Conservation (phyloP, 176 grass and related monocot genomes). For the Chrysopogon serrulatus region DNA sequence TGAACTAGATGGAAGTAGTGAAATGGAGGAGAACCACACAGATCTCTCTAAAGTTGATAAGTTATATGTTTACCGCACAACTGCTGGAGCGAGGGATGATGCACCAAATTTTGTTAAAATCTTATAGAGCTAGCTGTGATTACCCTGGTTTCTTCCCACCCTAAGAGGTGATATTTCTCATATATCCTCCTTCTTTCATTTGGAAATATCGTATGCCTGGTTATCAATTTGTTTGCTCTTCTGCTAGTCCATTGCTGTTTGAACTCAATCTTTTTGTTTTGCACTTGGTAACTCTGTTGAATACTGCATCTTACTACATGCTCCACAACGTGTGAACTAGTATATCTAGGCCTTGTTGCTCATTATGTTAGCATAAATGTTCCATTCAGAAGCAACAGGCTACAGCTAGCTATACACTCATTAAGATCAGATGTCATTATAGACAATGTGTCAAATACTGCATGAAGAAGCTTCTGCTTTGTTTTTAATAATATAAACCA, state of each 20-base stretch:
- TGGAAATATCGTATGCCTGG: neutral
- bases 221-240: neutral
- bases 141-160: constrained; percentile 15
- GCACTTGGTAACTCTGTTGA: neutral
- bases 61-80: constrained; percentile 74
- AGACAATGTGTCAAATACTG: neutral
- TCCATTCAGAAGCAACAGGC: neutral
- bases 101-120: constrained; percentile 77
- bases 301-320: neutral
- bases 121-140: constrained; percentile 49
- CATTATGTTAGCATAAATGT: neutral
- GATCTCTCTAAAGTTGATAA: constrained; percentile 55
- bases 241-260: neutral
- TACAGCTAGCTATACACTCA: neutral
- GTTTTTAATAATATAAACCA: neutral
- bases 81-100: constrained; percentile 64
- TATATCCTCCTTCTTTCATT: neutral
- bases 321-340: neutral
- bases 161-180: constrained; percentile 17
- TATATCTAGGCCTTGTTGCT: neutral
- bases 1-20: constrained; percentile 39
- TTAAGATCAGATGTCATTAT: neutral
- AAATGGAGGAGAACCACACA: constrained; percentile 41
- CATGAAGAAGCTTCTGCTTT: constrained; percentile 7
- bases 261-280: neutral